Evolutionary conservation across 108 stramenopile species (phyloP).

Genomic region (Asterionellopsis glacialis): DNA sequence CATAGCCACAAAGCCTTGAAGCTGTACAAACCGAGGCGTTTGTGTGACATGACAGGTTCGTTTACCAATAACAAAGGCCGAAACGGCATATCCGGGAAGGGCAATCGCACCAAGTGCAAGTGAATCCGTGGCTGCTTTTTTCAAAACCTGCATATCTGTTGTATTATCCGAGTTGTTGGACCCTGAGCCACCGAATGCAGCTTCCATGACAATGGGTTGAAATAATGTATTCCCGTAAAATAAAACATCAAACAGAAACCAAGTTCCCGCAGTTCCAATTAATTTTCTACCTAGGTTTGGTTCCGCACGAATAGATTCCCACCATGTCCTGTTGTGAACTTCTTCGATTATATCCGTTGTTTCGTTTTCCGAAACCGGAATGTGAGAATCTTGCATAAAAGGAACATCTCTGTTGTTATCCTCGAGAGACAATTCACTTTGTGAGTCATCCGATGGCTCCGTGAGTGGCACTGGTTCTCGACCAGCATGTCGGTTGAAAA

Average conservation of each 20-base stretch:
- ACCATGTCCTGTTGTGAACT: conserved; percentile 3
- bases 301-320: conserved; percentile 43
- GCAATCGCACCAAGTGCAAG: conserved; percentile 51
- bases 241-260: conserved; percentile 84
- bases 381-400: neutral
- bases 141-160: conserved; percentile 10
- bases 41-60: conserved; percentile 27
- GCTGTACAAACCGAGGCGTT: conserved; percentile 73
- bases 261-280: conserved; percentile 74
- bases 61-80: conserved; percentile 51
- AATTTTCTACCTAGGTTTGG: conserved; percentile 58
- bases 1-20: conserved; percentile 84
- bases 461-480: conserved; percentile 1
- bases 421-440: conserved; percentile 1
- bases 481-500: neutral
- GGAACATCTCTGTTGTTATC: neutral
- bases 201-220: conserved; percentile 76
- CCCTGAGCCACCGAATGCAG: conserved; percentile 62
- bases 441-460: neutral
- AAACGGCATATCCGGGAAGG: conserved; percentile 77
- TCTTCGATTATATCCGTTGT: neutral
- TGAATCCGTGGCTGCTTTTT: conserved; percentile 28
- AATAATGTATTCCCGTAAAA: conserved; percentile 89
- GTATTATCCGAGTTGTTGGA: conserved; percentile 1
- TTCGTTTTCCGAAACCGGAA: neutral